A percentile compares a stretch with the other conserved stretches of the same genome.
Evolutionary conservation across 495 filamentous ascomycete genomes (phyloP).

Genomic region (Tuber magnatum): DNA sequence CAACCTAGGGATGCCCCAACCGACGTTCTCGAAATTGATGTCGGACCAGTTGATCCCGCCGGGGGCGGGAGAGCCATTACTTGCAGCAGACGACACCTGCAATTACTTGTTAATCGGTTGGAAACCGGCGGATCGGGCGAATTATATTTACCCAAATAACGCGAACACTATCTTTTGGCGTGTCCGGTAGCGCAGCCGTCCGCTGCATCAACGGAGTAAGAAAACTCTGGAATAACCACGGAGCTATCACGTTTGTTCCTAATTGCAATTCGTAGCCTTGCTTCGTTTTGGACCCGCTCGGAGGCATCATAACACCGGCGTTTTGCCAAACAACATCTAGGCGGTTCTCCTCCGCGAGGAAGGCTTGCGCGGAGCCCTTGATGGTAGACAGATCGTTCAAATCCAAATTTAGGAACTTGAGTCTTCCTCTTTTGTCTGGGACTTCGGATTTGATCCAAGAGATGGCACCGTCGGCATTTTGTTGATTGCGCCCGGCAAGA

Average conservation of each 20-base stretch:
- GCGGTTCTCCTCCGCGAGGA: constrained; percentile 43
- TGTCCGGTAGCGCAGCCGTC: constrained; percentile 41
- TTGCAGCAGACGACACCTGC: constrained; percentile 43
- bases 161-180: constrained; percentile 42
- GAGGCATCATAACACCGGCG: constrained; percentile 47
- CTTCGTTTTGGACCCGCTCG: constrained; percentile 31
- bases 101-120: constrained; percentile 19
- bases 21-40: constrained; percentile 14
- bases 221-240: constrained; percentile 46
- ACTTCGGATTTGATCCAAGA: constrained; percentile 36
- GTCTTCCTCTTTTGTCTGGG: constrained; percentile 27
- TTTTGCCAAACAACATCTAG: constrained; percentile 55
- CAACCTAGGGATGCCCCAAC: background rate
- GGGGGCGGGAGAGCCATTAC: background rate
- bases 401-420: constrained; percentile 47
- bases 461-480: constrained; percentile 43
- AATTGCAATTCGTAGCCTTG: constrained; percentile 46
- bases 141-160: constrained; percentile 44
- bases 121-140: constrained; percentile 8
- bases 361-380: constrained; percentile 45
- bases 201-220: constrained; percentile 42
- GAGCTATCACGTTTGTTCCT: constrained; percentile 44
- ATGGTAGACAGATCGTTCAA: constrained; percentile 50
- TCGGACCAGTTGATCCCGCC: constrained; percentile 27
- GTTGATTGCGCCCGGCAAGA: constrained; percentile 43